Evolutionary conservation across 345 rosid genomes (phyloP), one percentile per base, ranked within the genome.

Genomic region (Boechera retrofracta): DNA sequence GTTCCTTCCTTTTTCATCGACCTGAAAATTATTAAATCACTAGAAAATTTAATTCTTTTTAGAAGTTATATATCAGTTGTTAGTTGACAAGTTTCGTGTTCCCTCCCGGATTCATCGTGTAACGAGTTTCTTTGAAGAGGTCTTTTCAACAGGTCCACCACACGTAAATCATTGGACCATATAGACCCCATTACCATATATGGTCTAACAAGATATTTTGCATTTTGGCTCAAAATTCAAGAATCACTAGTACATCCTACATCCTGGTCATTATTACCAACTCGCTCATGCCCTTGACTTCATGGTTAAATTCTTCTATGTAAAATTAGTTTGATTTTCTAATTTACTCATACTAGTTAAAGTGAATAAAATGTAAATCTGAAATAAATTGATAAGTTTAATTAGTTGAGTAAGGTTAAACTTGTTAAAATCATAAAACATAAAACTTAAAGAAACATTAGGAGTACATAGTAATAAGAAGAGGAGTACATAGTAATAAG

Each of bases 1-100:
- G 74, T 91, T 93, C 48, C 77, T 79, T 29, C 84, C 83, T 24
- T 81, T 82, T 51, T 89, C 92, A 32, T 87, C 83, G 2, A 88
- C 86, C 95, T 92, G 81, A 32, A 62, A 67, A 32, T 26, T 21
- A 69, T 39, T 15, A 28, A 38, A 60, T 13, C 63, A 52, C 29
- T 31, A 8, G 1, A 28, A 28, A 26, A 10, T 7, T 26, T 36
- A 3, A 11, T 2, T 65, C 0, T n/a, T 71, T 42, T 13, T 49
- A 15, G 36, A 2, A 48, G 41, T 71, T 35, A 28, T 49, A 29
- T 41, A 74, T 64, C 47, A 64, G 42, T 9, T 39, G 44, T 39
- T 10, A 42, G 39, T 64, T 74, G 72, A 54, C 18, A 44, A 54
- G 70, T 62, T 62, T 39, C 63, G 41, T 26, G 26, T 63, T 41